Percentiles rank a stretch among this genome's conserved stretches.
phyloP scores from a whole-genome alignment of 2,329 filamentous ascomycete genomes.

The Xylariaceae sp. region DNA sequence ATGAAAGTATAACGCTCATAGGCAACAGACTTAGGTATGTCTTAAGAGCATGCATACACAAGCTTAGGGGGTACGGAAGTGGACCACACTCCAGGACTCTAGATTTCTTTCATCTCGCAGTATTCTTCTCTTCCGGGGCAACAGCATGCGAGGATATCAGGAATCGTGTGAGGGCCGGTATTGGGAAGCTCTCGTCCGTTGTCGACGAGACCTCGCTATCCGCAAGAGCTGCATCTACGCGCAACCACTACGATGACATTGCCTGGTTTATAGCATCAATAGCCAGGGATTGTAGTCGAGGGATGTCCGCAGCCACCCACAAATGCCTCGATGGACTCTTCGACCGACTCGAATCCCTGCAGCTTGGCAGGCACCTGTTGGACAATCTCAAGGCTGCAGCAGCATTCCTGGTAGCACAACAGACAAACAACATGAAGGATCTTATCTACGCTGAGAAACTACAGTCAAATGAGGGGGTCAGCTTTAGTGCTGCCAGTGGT shows the following conservation, averaged over 20 bases:
- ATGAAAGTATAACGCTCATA: constrained; percentile 18
- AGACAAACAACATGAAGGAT: constrained; percentile 48
- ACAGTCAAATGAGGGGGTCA: constrained; percentile 2
- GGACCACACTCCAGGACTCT: constrained; percentile 15
- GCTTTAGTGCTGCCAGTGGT: constrained; percentile 2
- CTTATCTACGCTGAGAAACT: constrained; percentile 49
- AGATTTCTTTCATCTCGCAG: constrained; percentile 21
- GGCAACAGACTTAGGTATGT: constrained; percentile 26
- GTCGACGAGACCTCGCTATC: constrained; percentile 6
- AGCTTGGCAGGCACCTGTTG: constrained; percentile 30
- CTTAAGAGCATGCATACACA: constrained; percentile 26
- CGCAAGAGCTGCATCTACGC: constrained; percentile 13
- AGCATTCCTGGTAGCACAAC: constrained; percentile 47
- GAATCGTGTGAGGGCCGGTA: constrained; percentile 10
- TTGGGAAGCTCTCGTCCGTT: constrained; percentile 18
- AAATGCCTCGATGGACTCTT: constrained; percentile 33
- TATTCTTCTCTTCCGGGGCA: constrained; percentile 22
- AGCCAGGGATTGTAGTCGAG: constrained; percentile 26
- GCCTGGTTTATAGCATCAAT: constrained; percentile 27
- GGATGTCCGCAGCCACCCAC: constrained; percentile 24
- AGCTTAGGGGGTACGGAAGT: constrained; percentile 14
- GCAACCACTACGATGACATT: constrained; percentile 23
- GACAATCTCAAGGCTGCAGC: constrained; percentile 39
- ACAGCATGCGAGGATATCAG: constrained; percentile 11
- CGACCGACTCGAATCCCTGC: constrained; percentile 33